Percentiles rank a stretch among this genome's conserved stretches.
phyloP scores from a whole-genome alignment of 768 basidiomycete species.

The Agrocybe chaxingu region DNA sequence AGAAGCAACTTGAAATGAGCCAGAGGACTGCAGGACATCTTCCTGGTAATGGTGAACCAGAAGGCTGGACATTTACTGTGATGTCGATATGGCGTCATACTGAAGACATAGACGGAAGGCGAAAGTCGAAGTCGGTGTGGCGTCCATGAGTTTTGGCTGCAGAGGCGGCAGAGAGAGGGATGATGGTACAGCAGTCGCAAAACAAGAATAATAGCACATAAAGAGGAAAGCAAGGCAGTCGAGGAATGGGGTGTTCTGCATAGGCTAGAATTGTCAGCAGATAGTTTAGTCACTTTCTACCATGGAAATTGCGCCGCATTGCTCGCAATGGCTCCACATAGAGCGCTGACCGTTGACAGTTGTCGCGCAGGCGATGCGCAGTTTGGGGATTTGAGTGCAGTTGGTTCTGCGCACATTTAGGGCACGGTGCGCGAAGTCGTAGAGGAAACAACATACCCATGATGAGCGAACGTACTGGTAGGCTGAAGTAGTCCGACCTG shows the following conservation, averaged over 20 bases:
- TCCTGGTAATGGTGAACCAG: conserved; percentile 3
- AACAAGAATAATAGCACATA: conserved; percentile 20
- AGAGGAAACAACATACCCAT: conserved; percentile 50
- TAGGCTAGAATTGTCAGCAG: conserved; percentile 17
- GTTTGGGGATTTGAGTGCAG: conserved; percentile 80
- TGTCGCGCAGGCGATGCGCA: conserved; percentile 74
- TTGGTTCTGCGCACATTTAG: conserved; percentile 39
- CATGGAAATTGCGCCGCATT: conserved; percentile 88
- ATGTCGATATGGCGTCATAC: background rate
- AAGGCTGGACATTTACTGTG: conserved; percentile 5
- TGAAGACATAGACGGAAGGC: background rate
- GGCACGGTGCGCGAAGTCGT: conserved; percentile 6
- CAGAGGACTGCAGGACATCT: conserved; percentile 8
- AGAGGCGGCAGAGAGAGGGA: conserved; percentile 8
- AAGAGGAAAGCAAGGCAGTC: conserved; percentile 9
- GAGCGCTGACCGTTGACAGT: conserved; percentile 68
- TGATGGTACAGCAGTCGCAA: conserved; percentile 14
- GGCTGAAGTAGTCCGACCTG: conserved; percentile 71
- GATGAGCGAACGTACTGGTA: conserved; percentile 55
- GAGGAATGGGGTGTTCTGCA: conserved; percentile 5
- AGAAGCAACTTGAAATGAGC: conserved; percentile 11
- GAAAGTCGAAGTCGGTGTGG: conserved; percentile 4
- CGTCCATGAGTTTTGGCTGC: conserved; percentile 9
- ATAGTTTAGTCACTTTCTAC: conserved; percentile 64
- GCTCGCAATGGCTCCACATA: conserved; percentile 88